Conservation (phyloP, 192 early-diverging fungal genomes). For the Phycomyces nitens region DNA sequence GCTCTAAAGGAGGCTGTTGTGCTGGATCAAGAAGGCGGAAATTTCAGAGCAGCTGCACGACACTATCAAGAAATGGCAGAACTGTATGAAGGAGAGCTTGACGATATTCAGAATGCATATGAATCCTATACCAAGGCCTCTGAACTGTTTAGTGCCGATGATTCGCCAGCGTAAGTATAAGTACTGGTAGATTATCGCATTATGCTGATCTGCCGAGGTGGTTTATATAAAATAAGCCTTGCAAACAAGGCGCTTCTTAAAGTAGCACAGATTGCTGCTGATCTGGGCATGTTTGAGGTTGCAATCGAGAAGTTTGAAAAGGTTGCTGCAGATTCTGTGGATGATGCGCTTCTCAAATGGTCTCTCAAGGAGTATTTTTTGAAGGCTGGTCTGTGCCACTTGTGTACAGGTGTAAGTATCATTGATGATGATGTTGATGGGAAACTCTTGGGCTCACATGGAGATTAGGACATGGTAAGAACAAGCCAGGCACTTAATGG, state of each 20-base stretch:
- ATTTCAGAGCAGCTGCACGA: conserved; percentile 86
- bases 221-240: conserved; percentile 48
- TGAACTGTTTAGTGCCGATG: conserved; percentile 91
- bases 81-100: conserved; percentile 53
- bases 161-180: conserved; percentile 75
- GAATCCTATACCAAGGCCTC: conserved; percentile 87
- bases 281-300: conserved; percentile 82
- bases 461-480: conserved; percentile 67
- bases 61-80: conserved; percentile 93
- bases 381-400: conserved; percentile 90
- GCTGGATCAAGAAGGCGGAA: conserved; percentile 80
- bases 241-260: conserved; percentile 90
- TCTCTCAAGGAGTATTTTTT: conserved; percentile 95
- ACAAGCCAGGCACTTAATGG: conserved; percentile 71
- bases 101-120: conserved; percentile 83
- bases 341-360: conserved; percentile 92
- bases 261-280: conserved; percentile 86
- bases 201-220: too few species aligned
- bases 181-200: too few species aligned
- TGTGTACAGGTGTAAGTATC: conserved; percentile 66
- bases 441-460: neutral
- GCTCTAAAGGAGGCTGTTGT: conserved; percentile 74
- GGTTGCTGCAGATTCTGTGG: conserved; percentile 78
- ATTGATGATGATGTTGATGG: neutral
- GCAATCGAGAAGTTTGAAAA: conserved; percentile 90